These are phyloP conservation scores for Termitomyces titanicus DNA, from an alignment of 768 basidiomycete genomes.

Conservation along the genomic window DNA sequence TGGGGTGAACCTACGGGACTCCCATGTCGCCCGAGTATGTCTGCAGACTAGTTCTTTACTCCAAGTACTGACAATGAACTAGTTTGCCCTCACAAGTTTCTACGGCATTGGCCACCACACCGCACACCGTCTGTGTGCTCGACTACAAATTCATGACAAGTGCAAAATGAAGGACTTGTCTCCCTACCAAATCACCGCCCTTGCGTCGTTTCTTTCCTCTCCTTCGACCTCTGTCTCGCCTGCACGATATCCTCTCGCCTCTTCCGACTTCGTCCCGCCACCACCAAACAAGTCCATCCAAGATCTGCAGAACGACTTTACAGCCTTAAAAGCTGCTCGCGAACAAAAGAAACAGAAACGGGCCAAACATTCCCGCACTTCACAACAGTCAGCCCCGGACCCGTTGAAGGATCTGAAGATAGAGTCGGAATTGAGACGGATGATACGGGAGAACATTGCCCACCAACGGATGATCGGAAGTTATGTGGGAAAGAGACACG, in stretches of 20 bases:
- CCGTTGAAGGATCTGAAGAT: constrained; percentile 73
- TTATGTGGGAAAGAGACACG: constrained; percentile 90
- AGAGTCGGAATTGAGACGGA: constrained; percentile 81
- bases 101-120: constrained; percentile 82
- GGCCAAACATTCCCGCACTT: constrained; percentile 16
- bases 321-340: constrained; percentile 23
- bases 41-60: constrained; percentile 30
- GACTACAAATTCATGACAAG: constrained; percentile 87
- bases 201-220: constrained; percentile 93
- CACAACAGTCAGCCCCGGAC: constrained; percentile 38
- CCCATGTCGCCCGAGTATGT: constrained; percentile 71
- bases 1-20: constrained; percentile 78
- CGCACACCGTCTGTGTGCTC: constrained; percentile 81
- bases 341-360: constrained; percentile 28
- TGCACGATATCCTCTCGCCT: constrained; percentile 64
- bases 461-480: constrained; percentile 94
- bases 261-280: constrained; percentile 45
- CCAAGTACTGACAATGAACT: neutral
- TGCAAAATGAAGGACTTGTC: constrained; percentile 80
- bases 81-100: constrained; percentile 91
- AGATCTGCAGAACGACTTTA: constrained; percentile 37
- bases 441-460: constrained; percentile 86
- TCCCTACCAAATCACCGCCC: constrained; percentile 81
- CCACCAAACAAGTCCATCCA: constrained; percentile 37
- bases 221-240: constrained; percentile 72